Evolutionary conservation across 1,284 basidiomycete species (phyloP).

Genomic region (Ceratobasidium sp.): DNA sequence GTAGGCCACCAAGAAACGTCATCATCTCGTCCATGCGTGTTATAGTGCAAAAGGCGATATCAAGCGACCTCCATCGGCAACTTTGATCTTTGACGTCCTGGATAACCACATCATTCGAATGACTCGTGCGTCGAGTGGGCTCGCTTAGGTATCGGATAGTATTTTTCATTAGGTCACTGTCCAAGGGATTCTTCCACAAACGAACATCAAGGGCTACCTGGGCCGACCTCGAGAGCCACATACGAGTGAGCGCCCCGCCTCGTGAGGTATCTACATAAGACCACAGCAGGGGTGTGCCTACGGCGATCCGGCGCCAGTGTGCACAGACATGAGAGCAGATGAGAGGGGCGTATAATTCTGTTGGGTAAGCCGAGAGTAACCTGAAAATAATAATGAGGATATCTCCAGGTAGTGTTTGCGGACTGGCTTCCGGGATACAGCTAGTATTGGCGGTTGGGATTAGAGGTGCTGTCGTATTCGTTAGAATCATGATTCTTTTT

Average conservation of each 20-base stretch:
- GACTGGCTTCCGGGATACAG: background rate
- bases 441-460: background rate
- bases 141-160: background rate
- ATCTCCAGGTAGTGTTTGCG: background rate
- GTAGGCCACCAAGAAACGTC: background rate
- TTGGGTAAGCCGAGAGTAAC: background rate
- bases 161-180: background rate
- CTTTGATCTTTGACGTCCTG: background rate
- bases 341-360: slow-evolving; percentile 5
- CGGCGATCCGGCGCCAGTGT: slow-evolving; percentile 9
- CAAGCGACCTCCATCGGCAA: slow-evolving; percentile 15
- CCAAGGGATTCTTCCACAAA: background rate
- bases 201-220: background rate
- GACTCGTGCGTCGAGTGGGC: background rate
- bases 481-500: no score
- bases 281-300: background rate
- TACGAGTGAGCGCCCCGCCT: background rate
- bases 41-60: background rate
- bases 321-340: slow-evolving; percentile 26
- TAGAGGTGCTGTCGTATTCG: background rate
- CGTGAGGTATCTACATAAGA: slow-evolving; percentile 15
- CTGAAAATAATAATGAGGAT: slow-evolving; percentile 1
- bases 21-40: background rate
- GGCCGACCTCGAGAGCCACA: slow-evolving; percentile 1
- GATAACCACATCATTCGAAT: background rate